Conservation (phyloP, 2,329 filamentous ascomycete genomes). For the Penicillium verrucosum region DNA sequence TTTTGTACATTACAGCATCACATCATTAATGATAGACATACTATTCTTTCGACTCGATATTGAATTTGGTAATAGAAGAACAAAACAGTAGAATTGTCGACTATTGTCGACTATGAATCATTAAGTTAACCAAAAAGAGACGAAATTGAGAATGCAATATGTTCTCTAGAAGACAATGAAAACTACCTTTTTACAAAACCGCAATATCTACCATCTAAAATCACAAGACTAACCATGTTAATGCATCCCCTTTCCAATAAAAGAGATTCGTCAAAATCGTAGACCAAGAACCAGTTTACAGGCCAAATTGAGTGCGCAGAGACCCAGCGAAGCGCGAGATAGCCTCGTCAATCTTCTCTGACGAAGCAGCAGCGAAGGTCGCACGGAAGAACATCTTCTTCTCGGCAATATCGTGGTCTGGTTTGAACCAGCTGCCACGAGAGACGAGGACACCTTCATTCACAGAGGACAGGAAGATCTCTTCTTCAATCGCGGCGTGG, state of each 20-base stretch:
- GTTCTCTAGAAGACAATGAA: not conserved
- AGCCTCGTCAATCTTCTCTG: constrained; percentile 67
- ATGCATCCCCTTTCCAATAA: not conserved
- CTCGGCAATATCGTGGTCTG: constrained; percentile 60
- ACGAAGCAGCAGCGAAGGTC: constrained; percentile 79
- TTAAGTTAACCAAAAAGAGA: not conserved
- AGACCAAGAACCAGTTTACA: constrained; percentile 29
- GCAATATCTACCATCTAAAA: constrained; percentile 1
- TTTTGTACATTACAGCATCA: not conserved
- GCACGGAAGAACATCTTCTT: constrained; percentile 79
- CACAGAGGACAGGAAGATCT: constrained; percentile 76
- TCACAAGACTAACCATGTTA: not conserved
- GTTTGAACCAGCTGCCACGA: constrained; percentile 86
- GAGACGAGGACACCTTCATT: constrained; percentile 75
- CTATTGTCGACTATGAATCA: not conserved
- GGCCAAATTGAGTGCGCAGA: constrained; percentile 59
- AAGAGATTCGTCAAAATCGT: constrained; percentile 6
- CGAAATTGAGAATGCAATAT: not conserved
- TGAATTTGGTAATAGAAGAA: not conserved
- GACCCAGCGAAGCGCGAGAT: constrained; percentile 74
- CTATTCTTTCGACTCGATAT: not conserved
- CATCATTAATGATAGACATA: not conserved
- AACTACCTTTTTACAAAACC: not conserved
- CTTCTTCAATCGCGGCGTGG: constrained; percentile 65
- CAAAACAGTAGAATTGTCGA: not conserved